phyloP scores from a whole-genome alignment of 1,284 basidiomycete genomes.

The Pseudozyma hubeiensis region DNA sequence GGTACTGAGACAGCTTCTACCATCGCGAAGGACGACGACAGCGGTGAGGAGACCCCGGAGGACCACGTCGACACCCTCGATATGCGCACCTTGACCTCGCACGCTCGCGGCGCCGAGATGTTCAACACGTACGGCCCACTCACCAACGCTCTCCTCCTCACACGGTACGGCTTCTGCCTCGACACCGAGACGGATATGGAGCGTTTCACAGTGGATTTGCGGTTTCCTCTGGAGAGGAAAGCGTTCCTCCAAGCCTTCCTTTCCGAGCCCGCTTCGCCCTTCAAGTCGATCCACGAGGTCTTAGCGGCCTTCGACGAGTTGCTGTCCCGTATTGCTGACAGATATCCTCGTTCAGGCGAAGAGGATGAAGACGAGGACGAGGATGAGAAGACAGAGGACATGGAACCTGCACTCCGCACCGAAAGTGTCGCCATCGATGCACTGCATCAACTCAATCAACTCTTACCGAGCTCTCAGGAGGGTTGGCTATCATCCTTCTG shows the following conservation, averaged over 20 bases:
- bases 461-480: neutral
- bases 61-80: constrained; percentile 50
- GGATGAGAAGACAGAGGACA: constrained; percentile 1
- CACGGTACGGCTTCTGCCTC: constrained; percentile 61
- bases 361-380: neutral
- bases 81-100: constrained; percentile 37
- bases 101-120: constrained; percentile 30
- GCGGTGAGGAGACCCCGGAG: neutral
- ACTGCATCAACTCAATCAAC: neutral
- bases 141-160: constrained; percentile 55
- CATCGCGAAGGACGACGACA: neutral
- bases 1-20: neutral
- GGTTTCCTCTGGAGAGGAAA: constrained; percentile 29
- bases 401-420: neutral
- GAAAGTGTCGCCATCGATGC: constrained; percentile 5
- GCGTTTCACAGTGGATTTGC: constrained; percentile 50
- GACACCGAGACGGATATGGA: constrained; percentile 60
- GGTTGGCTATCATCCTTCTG: constrained; percentile 3
- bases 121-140: constrained; percentile 64
- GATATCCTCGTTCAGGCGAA: neutral
- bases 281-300: neutral
- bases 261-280: neutral
- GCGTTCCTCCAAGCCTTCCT: constrained; percentile 15
- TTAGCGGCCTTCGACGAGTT: neutral
- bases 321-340: neutral